Evolutionary conservation across 2,329 filamentous ascomycete genomes (phyloP), one percentile per base, ranked within the genome.

Genomic region (Neopestalotiopsis sp.): DNA sequence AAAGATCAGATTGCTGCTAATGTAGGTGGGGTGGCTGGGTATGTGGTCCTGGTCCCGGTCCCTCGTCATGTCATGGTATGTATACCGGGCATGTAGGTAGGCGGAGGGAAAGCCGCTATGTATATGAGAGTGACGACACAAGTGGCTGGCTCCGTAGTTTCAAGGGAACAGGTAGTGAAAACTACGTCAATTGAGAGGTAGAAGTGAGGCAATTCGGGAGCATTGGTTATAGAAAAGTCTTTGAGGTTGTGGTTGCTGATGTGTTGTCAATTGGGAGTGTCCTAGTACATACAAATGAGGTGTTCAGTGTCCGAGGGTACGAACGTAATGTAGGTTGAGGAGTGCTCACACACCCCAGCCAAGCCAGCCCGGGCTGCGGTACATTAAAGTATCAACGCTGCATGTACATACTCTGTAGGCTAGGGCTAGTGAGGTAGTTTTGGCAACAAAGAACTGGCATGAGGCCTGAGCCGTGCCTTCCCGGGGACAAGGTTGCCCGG

Each of bases 181-280:
- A 42, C 13, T 38, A 45, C n/a, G 28, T 38, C 53, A 63, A 67
- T 63, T 65, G 62, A 66, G 61, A 59, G 32, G 28, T 30, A 24
- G 49, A 32, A 61, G 65, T 71, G 68, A 75, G 73, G 73, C 73
- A 73, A 66, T 71, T 69, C 58, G 68, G 62, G 70, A 58, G 65
- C 70, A 73, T 72, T 71, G 73, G 73, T 69, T 69, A 65, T 71
- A 65, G 67, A 56, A 61, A 61, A 70, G 71, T 70, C 70, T 70
- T 70, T 69, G 70, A 69, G 67, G 70, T 68, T 71, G 69, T 66
- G 65, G 32, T 66, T 68, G 67, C 38, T 20, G 45, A 17, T 69
- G 57, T 64, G 70, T 67, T 69, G 67, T 67, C 68, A 69, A 67
- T 69, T 61, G 68, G 65, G 34, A 59, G 68, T 20, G 49, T 24